phyloP scores from a whole-genome alignment of 441 rosid genomes.

The Brassica balearica region DNA sequence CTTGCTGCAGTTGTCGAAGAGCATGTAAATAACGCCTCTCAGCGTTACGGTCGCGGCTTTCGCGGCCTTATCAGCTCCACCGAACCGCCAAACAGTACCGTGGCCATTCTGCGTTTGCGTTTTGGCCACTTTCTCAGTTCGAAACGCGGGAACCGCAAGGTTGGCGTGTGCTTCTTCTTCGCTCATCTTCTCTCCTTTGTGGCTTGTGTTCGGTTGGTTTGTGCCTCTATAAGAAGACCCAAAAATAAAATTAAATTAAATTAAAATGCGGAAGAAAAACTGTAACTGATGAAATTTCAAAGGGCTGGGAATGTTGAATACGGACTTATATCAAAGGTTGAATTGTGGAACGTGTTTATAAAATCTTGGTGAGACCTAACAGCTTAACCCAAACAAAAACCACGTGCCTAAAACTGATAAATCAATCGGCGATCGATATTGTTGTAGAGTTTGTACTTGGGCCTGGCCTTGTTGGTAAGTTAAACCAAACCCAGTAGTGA shows the following conservation, averaged over 20 bases:
- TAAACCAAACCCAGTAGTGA: slow-evolving; percentile 31
- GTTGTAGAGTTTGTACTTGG: not conserved
- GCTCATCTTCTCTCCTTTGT: not conserved
- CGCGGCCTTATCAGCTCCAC: slow-evolving; percentile 33
- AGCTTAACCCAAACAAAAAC: slow-evolving; percentile 2
- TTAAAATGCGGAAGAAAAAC: not conserved
- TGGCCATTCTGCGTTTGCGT: slow-evolving; percentile 41
- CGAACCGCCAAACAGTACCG: slow-evolving; percentile 41
- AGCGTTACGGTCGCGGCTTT: slow-evolving; percentile 39
- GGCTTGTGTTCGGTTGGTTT: not conserved
- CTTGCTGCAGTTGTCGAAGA: slow-evolving; percentile 44
- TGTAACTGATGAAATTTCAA: not conserved
- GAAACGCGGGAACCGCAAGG: slow-evolving; percentile 41
- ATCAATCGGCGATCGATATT: not conserved
- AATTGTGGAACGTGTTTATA: not conserved
- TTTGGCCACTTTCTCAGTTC: slow-evolving; percentile 26
- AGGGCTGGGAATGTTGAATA: slow-evolving; percentile 6
- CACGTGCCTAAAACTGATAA: slow-evolving; percentile 31
- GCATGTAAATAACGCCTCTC: slow-evolving; percentile 44
- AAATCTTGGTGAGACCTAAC: slow-evolving; percentile 43
- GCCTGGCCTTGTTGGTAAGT: slow-evolving; percentile 9
- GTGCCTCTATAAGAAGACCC: not conserved
- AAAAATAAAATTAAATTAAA: not conserved
- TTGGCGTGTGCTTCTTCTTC: slow-evolving; percentile 40
- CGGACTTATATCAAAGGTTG: not conserved